Percentiles rank a stretch among this genome's conserved stretches.
Evolutionary conservation across 2,329 filamentous ascomycete species (phyloP).

Genomic region (Aspergillus costaricaensis): DNA sequence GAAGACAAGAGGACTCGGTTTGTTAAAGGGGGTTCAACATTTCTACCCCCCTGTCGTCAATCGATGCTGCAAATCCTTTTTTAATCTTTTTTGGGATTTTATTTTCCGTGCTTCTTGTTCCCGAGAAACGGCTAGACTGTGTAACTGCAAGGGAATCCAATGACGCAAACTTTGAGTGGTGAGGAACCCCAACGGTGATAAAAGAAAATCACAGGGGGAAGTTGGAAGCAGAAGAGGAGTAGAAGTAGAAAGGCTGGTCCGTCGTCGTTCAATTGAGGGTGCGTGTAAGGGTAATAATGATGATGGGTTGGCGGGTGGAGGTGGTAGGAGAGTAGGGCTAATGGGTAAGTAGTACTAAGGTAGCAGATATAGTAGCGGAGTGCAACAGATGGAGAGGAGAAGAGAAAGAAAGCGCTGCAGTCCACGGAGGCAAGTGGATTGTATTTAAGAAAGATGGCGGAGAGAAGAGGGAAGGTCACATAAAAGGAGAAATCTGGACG

Average conservation of each 20-base stretch:
- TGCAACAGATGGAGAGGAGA: slow-evolving; percentile 11
- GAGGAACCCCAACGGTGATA: slow-evolving; percentile 16
- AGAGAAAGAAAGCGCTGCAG: slow-evolving; percentile 5
- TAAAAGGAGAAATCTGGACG: slow-evolving; percentile 22
- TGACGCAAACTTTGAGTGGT: slow-evolving; percentile 16
- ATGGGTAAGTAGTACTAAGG: slow-evolving; percentile 6
- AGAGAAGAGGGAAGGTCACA: slow-evolving; percentile 11
- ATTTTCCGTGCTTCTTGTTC: slow-evolving; percentile 1
- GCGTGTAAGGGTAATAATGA: neutral
- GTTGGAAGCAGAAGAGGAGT: neutral
- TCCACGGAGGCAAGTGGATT: slow-evolving; percentile 5
- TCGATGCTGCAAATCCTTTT: slow-evolving; percentile 12
- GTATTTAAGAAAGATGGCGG: slow-evolving; percentile 3
- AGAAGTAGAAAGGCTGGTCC: neutral
- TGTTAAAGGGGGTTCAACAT: slow-evolving; percentile 27
- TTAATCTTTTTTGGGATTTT: slow-evolving; percentile 1
- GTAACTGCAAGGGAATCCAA: slow-evolving; percentile 21
- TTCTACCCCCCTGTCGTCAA: slow-evolving; percentile 22
- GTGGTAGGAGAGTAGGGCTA: slow-evolving; percentile 3
- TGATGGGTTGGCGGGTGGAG: neutral
- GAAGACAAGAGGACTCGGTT: slow-evolving; percentile 21
- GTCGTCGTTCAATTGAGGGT: neutral
- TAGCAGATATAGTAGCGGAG: neutral
- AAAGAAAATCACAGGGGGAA: neutral
- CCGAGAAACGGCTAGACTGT: slow-evolving; percentile 12